Base-by-base conservation (phyloP, 2,329 filamentous ascomycete genomes). In the Botrytis fabae region DNA sequence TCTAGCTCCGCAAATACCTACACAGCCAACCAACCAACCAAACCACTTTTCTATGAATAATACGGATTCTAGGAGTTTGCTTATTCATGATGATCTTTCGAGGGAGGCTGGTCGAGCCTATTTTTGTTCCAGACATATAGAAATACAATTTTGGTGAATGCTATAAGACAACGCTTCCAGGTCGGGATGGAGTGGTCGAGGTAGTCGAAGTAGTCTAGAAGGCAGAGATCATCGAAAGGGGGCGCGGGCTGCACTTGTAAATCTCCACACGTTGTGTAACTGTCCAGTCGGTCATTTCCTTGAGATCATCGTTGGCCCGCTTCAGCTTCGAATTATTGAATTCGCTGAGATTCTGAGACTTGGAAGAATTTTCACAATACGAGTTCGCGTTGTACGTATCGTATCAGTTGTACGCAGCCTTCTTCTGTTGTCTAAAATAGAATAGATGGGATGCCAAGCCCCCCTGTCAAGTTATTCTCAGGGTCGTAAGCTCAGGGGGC, bases 401-500 rank as follows among this genome's bases (percentile, higher is more conserved):
- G 59, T 61, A 61, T 14, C 22, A 42, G 38, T 40, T 28, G 16
- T 44, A 63, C 61, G 61, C 38, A 63, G 38, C 35, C 25, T 57
- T 9, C n/a, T 18, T 20, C 14, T 42, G 35, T 57, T 16, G 42
- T 5, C n/a, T n/a, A 32, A 68, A 57, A 68, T 38, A 40, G 48
- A 57, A 68, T 20, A 40, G 48, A 42, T 57, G 25, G 18, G 35
- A 18, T 54, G 32, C 25, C 25, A 22, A 65, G 28, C 63, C n/a
- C 64, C 64, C 64, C 4, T 32, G 48, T 68, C 35, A n/a, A 68
- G 48, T 25, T 42, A 57, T 68, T 68, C 35, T 28, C 38, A 42
- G 65, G 65, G n/a, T 69, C 25, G 18, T 68, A 68, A 40, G 64
- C 46, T 57, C 32, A 57, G 48, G 46, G 61, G 63, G 44, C 16